These are phyloP conservation scores for Nannochloropsis granulata DNA, from an alignment of 108 stramenopile genomes.

Conservation along the genomic window DNA sequence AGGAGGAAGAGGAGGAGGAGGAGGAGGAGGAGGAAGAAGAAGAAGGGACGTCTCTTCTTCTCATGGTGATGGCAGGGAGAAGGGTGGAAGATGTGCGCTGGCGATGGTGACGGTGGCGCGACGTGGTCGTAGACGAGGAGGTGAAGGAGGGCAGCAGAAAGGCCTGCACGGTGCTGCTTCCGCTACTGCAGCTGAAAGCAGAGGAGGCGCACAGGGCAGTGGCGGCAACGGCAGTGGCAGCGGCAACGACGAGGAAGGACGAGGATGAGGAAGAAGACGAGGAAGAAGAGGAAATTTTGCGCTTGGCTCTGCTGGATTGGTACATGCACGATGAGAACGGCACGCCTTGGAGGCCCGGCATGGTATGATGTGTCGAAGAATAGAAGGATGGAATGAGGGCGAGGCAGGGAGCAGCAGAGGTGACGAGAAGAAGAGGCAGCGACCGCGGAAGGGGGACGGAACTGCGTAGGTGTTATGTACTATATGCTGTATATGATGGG, in stretches of 20 bases:
- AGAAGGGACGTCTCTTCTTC: not conserved
- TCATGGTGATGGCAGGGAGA: not conserved
- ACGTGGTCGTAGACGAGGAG: no score
- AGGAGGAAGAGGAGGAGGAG: not conserved
- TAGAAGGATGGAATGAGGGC: no score
- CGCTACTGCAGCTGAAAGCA: not conserved
- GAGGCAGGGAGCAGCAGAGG: no score
- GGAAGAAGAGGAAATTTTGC: not conserved
- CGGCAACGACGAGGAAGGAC: not conserved
- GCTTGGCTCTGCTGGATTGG: not conserved
- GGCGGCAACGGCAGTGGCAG: not conserved
- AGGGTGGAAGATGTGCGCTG: not conserved
- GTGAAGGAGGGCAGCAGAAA: no score
- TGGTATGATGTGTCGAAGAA: no score
- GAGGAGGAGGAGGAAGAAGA: not conserved
- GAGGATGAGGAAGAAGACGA: not conserved
- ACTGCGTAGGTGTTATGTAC: no score
- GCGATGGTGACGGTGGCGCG: not conserved
- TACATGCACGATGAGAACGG: no score
- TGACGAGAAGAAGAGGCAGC: no score
- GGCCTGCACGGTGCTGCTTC: no score
- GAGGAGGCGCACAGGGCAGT: not conserved
- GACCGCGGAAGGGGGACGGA: no score
- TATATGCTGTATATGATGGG: no score
- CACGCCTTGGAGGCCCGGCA: no score